phyloP scores from a whole-genome alignment of 2,329 filamentous ascomycete genomes.

The Coleophoma crateriformis region DNA sequence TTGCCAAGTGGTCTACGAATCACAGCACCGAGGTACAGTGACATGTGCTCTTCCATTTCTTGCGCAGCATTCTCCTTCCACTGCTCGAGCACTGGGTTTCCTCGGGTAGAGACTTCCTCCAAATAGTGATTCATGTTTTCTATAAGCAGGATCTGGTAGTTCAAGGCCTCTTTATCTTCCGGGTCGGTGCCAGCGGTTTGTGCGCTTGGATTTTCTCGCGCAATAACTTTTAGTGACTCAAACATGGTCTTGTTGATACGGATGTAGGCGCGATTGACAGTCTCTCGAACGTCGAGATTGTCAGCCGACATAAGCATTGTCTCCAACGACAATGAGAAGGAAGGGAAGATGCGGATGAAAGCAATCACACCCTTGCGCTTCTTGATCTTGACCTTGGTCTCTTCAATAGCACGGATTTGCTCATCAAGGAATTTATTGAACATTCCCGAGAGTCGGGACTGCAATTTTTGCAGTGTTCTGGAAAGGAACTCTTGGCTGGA shows the following conservation, averaged over 20 bases:
- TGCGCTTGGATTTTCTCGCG: constrained; percentile 57
- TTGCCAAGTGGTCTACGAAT: constrained; percentile 87
- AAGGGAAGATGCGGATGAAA: constrained; percentile 90
- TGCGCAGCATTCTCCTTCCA: constrained; percentile 75
- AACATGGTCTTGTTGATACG: constrained; percentile 94
- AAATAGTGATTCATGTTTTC: constrained; percentile 99
- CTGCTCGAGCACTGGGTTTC: constrained; percentile 70
- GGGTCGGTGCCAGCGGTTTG: constrained; percentile 47
- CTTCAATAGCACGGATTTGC: constrained; percentile 91
- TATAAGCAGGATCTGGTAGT: constrained; percentile 94
- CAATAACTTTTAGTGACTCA: constrained; percentile 92
- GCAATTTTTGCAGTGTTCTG: constrained; percentile 72
- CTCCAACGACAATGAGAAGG: constrained; percentile 78
- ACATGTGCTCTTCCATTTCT: constrained; percentile 83
- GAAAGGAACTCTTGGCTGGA: constrained; percentile 91
- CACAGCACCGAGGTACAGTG: constrained; percentile 79
- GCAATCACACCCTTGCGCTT: constrained; percentile 95
- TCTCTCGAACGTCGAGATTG: constrained; percentile 63
- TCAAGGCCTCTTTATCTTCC: constrained; percentile 94
- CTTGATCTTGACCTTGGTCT: constrained; percentile 98
- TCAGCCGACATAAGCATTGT: constrained; percentile 66
- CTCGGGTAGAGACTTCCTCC: constrained; percentile 76
- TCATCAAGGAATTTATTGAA: constrained; percentile 91
- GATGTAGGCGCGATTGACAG: constrained; percentile 81
- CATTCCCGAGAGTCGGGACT: constrained; percentile 65